A percentile compares a stretch with the other conserved stretches of the same genome.
These are phyloP conservation scores for Tricholoma matsutake DNA, from an alignment of 768 basidiomycete genomes.

Conservation along the genomic window DNA sequence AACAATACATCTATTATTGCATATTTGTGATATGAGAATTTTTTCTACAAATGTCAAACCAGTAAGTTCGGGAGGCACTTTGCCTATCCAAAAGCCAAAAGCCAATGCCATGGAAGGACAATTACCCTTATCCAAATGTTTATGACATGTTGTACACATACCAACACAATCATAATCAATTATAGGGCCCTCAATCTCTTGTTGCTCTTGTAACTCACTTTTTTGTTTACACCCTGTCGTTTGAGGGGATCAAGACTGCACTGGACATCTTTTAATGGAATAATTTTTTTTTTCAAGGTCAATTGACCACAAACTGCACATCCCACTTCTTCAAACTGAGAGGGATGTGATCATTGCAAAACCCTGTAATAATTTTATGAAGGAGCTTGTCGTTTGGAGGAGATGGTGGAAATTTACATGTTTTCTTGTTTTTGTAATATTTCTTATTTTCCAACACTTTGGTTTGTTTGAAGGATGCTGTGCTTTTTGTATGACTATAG, in stretches of 20 bases:
- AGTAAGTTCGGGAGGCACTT: neutral
- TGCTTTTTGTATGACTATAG: too few relatives aligned
- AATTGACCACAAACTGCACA: neutral
- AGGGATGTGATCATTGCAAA: neutral
- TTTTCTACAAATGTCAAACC: neutral
- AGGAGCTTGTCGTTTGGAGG: neutral
- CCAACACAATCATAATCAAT: neutral
- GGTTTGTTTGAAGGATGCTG: neutral
- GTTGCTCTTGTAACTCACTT: neutral
- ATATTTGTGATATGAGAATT: neutral
- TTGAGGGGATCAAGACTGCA: neutral
- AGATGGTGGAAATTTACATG: neutral
- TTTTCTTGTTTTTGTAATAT: neutral
- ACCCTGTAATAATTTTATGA: neutral
- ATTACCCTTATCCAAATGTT: slow-evolving; percentile 2
- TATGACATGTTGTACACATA: slow-evolving; percentile 7
- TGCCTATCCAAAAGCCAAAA: neutral
- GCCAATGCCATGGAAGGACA: neutral
- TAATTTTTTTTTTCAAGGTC: neutral
- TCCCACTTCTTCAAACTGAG: neutral
- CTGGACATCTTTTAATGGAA: neutral
- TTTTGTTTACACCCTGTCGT: neutral
- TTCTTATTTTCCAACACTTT: neutral
- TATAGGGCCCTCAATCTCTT: neutral
- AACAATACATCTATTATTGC: neutral